Base-by-base conservation (phyloP, 768 basidiomycete species). In the Lentinula lateritia region DNA sequence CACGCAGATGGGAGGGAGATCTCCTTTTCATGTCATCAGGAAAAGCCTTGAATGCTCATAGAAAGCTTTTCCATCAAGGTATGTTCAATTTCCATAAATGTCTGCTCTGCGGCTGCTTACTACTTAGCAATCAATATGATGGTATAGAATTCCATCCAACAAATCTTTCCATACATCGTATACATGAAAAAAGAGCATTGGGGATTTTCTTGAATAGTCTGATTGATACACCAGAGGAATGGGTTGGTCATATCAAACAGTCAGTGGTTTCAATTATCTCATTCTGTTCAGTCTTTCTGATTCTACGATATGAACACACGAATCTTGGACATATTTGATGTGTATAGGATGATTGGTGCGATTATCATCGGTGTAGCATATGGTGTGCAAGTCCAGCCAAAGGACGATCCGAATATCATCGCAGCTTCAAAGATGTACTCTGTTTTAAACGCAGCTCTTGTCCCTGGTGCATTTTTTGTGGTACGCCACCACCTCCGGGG, bases 381-480 rank as follows among this genome's bases (percentile, higher is more conserved):
- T 63, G 84, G 83, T 2, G 71, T 83, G 18, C 66, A 77, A 12
- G 72, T 78, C 8, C 62, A 72, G 41, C 70, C 75, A 0, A 48
- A 66, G 13, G 66, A 78, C 58, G 83, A 84, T 63, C 78, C 81
- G 2, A 78, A 76, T 63, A 71, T 85, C 38, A 64, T 67, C 0
- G 67, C 76, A 1, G 80, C 78, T 0, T 75, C 81, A 35, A 66
- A 73, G 6, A 77, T 79, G 2, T 64, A 76, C 12, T 63, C 72
- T 6, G 68, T 69, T 2, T 65, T 79, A 48, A 67, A 67, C 7
- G 64, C 68, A 38, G 78, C 79, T 1, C 68, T 73, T 0, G 65
- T 74, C n/a, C 77, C 77, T 1, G 81, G 80, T 13, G 63, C 72
- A 39, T 83, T 76, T 62, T 68, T 82, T 4, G 80, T 86, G 6